Percentiles rank a stretch among this genome's conserved stretches.
Conservation (phyloP, 305 asterid species). For the Solanum chacoense region DNA sequence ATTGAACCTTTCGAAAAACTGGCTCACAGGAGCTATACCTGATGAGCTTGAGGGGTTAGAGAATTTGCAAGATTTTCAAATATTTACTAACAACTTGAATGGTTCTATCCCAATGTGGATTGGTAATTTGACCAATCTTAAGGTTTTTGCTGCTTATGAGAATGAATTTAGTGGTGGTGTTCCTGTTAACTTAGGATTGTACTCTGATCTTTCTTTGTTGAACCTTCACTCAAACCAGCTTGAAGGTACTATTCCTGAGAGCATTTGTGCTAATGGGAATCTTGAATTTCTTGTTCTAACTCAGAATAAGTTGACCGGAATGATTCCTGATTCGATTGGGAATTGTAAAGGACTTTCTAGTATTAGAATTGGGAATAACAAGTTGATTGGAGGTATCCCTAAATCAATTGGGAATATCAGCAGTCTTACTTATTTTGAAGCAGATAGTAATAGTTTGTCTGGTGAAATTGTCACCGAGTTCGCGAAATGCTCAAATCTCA, state of each 20-base stretch:
- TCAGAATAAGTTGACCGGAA: conserved; percentile 57
- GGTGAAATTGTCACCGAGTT: conserved; percentile 76
- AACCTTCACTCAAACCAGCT: conserved; percentile 81
- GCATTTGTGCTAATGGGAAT: conserved; percentile 63
- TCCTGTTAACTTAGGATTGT: conserved; percentile 57
- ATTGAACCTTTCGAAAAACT: conserved; percentile 61
- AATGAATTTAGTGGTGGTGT: conserved; percentile 68
- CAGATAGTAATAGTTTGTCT: conserved; percentile 64
- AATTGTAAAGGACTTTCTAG: conserved; percentile 65
- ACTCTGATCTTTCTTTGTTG: conserved; percentile 48
- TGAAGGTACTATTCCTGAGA: conserved; percentile 72
- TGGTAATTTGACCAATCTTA: conserved; percentile 51
- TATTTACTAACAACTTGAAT: conserved; percentile 51
- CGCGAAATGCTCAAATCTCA: conserved; percentile 63
- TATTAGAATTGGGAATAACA: conserved; percentile 74
- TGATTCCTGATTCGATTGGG: conserved; percentile 55
- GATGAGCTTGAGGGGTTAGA: conserved; percentile 45
- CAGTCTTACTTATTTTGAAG: conserved; percentile 91
- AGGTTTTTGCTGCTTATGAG: conserved; percentile 76
- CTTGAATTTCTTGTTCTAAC: conserved; percentile 68
- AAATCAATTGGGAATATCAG: conserved; percentile 61
- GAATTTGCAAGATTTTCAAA: conserved; percentile 54
- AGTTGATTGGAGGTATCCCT: conserved; percentile 61
- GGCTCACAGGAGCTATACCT: conserved; percentile 49
- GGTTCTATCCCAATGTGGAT: conserved; percentile 81